Percentiles rank a stretch among this genome's conserved stretches.
These are phyloP conservation scores for Fusarium dimerum DNA, from an alignment of 2,329 filamentous ascomycete species.

Conservation along the genomic window DNA sequence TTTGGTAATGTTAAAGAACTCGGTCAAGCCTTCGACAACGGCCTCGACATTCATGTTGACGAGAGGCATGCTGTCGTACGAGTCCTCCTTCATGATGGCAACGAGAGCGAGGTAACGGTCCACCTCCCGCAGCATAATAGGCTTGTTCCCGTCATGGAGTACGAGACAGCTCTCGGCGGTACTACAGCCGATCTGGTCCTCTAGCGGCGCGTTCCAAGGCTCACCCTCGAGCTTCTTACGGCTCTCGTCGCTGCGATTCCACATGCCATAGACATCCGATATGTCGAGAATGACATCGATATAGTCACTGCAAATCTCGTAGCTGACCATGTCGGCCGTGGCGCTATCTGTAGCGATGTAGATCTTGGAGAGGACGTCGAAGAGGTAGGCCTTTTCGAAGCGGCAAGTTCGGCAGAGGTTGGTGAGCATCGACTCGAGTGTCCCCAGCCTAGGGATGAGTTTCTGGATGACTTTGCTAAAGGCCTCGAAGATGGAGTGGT, in stretches of 20 bases:
- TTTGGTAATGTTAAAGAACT: constrained; percentile 76
- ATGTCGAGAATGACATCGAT: constrained; percentile 98
- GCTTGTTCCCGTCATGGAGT: constrained; percentile 62
- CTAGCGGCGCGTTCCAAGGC: constrained; percentile 61
- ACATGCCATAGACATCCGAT: constrained; percentile 88
- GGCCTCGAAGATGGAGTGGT: constrained; percentile 97
- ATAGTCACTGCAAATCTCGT: constrained; percentile 98
- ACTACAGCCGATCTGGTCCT: constrained; percentile 66
- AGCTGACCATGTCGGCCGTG: constrained; percentile 91
- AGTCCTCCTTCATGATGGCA: constrained; percentile 84
- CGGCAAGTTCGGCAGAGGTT: constrained; percentile 90
- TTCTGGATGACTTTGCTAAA: constrained; percentile 99
- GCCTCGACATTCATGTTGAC: constrained; percentile 88
- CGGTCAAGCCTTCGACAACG: constrained; percentile 74
- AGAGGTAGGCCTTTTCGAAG: constrained; percentile 97
- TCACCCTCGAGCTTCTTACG: constrained; percentile 58
- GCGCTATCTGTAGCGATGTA: constrained; percentile 96
- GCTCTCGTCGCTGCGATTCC: constrained; percentile 58
- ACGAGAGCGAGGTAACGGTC: constrained; percentile 78
- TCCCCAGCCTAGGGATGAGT: constrained; percentile 88
- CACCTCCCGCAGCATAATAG: constrained; percentile 69
- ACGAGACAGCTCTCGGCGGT: constrained; percentile 71
- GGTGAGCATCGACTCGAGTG: constrained; percentile 90
- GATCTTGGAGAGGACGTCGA: constrained; percentile 96
- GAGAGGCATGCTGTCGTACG: constrained; percentile 79